phyloP scores from a whole-genome alignment of 2,329 filamentous ascomycete species.

The Cordyceps fumosorosea region DNA sequence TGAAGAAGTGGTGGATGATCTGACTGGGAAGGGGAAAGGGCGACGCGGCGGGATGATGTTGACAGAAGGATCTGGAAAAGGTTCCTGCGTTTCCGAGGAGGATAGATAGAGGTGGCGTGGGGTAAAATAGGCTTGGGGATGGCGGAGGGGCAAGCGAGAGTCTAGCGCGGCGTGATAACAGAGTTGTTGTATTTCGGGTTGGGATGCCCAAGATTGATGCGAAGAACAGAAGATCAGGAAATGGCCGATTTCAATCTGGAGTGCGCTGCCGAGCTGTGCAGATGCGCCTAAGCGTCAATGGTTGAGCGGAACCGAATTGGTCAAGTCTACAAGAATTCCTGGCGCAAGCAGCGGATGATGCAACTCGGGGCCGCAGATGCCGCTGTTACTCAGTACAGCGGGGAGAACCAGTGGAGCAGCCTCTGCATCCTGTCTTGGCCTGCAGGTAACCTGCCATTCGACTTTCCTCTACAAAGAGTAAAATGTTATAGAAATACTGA shows the following conservation, averaged over 20 bases:
- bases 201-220: background rate
- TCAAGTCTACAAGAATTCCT: background rate
- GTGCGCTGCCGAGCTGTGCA: constrained; percentile 6
- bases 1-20: background rate
- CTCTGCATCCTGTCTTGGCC: background rate
- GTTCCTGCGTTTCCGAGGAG: constrained; percentile 16
- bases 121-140: background rate
- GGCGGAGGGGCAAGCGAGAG: background rate
- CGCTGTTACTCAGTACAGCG: background rate
- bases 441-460: background rate
- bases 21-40: background rate
- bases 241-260: background rate
- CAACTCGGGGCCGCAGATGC: background rate
- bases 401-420: background rate
- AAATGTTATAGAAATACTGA: too few relatives aligned
- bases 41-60: constrained; percentile 2
- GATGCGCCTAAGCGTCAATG: background rate
- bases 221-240: background rate
- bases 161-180: background rate
- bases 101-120: constrained; percentile 10
- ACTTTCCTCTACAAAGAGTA: too few relatives aligned
- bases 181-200: background rate
- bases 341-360: constrained; percentile 10
- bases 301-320: background rate
- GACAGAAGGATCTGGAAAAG: constrained; percentile 1